A percentile compares a stretch with the other conserved stretches of the same genome.
These are phyloP conservation scores for Candida sphagnicola DNA, from an alignment of 805 yeast genomes.

Conservation along the genomic window DNA sequence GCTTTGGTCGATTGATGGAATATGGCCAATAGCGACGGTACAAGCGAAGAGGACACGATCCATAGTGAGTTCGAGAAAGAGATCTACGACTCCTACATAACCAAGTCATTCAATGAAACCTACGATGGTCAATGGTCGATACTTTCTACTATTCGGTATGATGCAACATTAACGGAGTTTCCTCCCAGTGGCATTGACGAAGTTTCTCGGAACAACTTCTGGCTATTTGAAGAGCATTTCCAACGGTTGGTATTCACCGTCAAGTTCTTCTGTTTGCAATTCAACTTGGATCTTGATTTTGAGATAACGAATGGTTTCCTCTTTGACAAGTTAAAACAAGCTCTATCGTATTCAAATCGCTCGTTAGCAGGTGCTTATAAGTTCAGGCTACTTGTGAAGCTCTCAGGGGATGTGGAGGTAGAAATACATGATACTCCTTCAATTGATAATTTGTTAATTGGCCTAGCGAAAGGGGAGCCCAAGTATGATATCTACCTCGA, in stretches of 20 bases:
- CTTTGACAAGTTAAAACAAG: slow-evolving; percentile 24
- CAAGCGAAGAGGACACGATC: no score
- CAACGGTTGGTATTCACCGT: slow-evolving; percentile 55
- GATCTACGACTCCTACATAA: slow-evolving; percentile 2
- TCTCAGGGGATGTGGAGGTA: slow-evolving; percentile 25
- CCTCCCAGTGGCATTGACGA: slow-evolving; percentile 23
- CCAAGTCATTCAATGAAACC: slow-evolving; percentile 4
- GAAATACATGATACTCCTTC: slow-evolving; percentile 28
- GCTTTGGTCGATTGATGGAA: no score
- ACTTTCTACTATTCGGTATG: slow-evolving; percentile 72
- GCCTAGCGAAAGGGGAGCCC: slow-evolving; percentile 13
- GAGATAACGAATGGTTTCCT: slow-evolving; percentile 42
- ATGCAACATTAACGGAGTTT: slow-evolving; percentile 46
- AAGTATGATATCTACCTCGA: slow-evolving; percentile 52
- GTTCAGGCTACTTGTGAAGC: slow-evolving; percentile 25
- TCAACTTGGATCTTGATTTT: slow-evolving; percentile 22
- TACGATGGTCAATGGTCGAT: slow-evolving; percentile 44
- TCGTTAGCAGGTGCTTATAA: slow-evolving; percentile 26
- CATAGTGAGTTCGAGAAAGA: no score
- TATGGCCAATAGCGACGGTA: no score
- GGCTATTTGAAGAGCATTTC: slow-evolving; percentile 61
- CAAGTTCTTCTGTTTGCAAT: slow-evolving; percentile 38
- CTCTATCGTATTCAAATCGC: slow-evolving; percentile 19
- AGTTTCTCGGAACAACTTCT: slow-evolving; percentile 40
- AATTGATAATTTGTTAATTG: slow-evolving; percentile 26